phyloP scores from a whole-genome alignment of 2,329 filamentous ascomycete species.

The Scortechinia acanthostroma region DNA sequence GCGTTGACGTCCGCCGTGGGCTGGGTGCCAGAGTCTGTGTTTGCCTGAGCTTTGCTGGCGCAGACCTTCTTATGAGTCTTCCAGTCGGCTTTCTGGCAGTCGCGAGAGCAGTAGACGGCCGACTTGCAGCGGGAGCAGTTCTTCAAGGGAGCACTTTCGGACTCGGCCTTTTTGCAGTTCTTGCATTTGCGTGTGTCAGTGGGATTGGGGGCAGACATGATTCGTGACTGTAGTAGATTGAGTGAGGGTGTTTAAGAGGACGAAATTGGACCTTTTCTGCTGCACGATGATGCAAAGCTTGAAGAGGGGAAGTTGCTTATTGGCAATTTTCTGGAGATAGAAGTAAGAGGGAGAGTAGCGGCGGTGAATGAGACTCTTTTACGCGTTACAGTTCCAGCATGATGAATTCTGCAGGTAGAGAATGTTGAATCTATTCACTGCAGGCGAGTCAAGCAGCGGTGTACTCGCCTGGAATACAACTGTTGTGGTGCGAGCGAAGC shows the following conservation, averaged over 20 bases:
- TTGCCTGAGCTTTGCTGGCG: conserved; percentile 11
- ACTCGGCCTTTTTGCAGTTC: conserved; percentile 17
- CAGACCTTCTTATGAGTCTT: conserved; percentile 37
- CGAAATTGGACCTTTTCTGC: background rate
- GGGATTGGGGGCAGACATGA: background rate
- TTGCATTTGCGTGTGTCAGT: no score
- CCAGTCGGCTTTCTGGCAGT: conserved; percentile 43
- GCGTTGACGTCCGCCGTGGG: conserved; percentile 12
- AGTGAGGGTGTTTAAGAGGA: background rate
- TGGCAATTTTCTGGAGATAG: no score
- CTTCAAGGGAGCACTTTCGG: conserved; percentile 17
- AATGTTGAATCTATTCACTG: no score
- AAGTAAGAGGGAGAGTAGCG: no score
- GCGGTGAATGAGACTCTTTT: no score
- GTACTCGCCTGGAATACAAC: no score
- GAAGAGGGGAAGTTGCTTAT: no score
- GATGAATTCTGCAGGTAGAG: no score
- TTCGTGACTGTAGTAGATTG: background rate
- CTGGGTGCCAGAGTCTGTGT: background rate
- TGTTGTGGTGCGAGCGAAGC: no score
- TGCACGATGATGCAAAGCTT: no score
- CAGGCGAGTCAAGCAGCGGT: no score
- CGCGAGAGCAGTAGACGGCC: conserved; percentile 37
- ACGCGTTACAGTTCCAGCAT: no score
- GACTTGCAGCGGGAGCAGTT: conserved; percentile 37